Base-by-base conservation (phyloP, 805 yeast genomes). In the Kodamaea hsintzibuensis region DNA sequence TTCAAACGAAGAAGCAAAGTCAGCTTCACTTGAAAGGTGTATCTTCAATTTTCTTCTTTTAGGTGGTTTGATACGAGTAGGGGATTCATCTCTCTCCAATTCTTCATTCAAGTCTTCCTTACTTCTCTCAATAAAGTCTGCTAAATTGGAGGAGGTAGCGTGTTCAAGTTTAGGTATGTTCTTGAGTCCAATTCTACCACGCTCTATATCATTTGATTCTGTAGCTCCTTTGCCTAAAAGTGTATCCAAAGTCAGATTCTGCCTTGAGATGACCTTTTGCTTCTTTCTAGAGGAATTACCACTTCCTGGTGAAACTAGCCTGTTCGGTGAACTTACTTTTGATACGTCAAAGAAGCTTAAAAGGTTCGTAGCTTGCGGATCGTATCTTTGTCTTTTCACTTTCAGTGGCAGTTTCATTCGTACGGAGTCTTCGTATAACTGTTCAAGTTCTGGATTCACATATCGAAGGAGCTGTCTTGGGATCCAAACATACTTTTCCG, bases 181-280 rank as follows among this genome's bases (percentile, higher is more conserved):
- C 25, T n/a, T 14, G 33, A 45, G 48, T 16, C 38, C 38, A 8
- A 45, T n/a, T 14, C 48, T 45, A 12, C 48, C 48, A 14, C 48
- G 35, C 18, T 45, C 48, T 14, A 45, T 14, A 6, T 27, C 48
- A 14, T 27, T 22, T 27, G 27, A 17, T 16, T 45, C 48, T n/a
- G 19, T 12, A 10, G 40, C 27, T 13, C 17, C 33, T 10, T 33
- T 42, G 7, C 35, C 40, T 43, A 51, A 51, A 22, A 51, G 45
- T 2, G 35, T 8, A 39, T 51, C 54, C 47, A 51, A 40, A 9
- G 54, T 51, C 54, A 51, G 54, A 18, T 38, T 51, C 22, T 51
- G 54, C 22, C 49, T 14, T 7, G 54, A 38, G 2, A 45, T 17
- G n/a, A 13, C 33, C 42, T 18, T 42, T 39, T 9, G 42, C 12